phyloP scores from a whole-genome alignment of 768 basidiomycete species.

The Hebeloma cylindrosporum region DNA sequence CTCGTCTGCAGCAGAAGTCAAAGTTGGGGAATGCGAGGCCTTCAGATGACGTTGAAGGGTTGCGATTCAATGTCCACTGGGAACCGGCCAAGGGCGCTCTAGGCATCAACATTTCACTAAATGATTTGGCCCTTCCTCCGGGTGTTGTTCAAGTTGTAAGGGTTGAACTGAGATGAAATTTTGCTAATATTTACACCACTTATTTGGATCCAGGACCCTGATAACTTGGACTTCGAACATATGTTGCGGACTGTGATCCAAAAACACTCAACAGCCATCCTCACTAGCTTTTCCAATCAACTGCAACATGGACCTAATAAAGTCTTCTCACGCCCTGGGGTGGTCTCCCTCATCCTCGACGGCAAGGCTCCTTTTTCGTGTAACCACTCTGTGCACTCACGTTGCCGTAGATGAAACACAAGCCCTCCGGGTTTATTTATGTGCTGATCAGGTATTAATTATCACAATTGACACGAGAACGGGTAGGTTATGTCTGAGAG shows the following conservation, averaged over 20 bases:
- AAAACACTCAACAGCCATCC: constrained; percentile 62
- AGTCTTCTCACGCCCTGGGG: constrained; percentile 63
- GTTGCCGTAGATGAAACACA: constrained; percentile 45
- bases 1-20: constrained; percentile 61
- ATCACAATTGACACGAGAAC: constrained; percentile 80
- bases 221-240: constrained; percentile 72
- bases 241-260: constrained; percentile 63
- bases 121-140: constrained; percentile 42
- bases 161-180: constrained; percentile 9
- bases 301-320: constrained; percentile 52
- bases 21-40: constrained; percentile 55
- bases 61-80: constrained; percentile 75
- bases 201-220: constrained; percentile 48
- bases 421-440: constrained; percentile 67
- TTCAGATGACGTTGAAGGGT: constrained; percentile 75
- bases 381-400: background rate
- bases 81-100: constrained; percentile 68
- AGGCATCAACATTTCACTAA: constrained; percentile 54
- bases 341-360: constrained; percentile 54
- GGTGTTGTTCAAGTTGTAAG: constrained; percentile 59
- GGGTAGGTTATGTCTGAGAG: constrained; percentile 74
- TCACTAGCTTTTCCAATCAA: constrained; percentile 54
- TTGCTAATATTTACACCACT: constrained; percentile 4
- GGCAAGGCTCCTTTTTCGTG: constrained; percentile 38
- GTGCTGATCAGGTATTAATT: constrained; percentile 73